These are phyloP conservation scores for Gryganskiella cystojenkinii DNA, from an alignment of 192 early-diverging fungal species.

Conservation along the genomic window DNA sequence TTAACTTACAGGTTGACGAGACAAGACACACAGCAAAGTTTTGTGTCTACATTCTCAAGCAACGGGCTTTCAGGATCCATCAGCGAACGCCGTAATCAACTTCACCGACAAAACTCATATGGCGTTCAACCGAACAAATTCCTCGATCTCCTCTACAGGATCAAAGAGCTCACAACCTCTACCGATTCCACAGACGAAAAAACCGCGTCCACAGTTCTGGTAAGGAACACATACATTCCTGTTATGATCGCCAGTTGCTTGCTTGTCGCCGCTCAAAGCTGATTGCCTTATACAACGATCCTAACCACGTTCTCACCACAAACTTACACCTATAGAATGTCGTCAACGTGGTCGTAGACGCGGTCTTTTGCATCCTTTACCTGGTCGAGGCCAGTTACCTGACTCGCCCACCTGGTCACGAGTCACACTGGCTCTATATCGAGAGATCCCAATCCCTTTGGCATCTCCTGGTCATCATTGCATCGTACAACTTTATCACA, in stretches of 20 bases:
- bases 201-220: constrained; percentile 27
- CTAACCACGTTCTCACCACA: neutral
- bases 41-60: constrained; percentile 10
- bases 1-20: constrained; percentile 31
- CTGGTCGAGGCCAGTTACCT: constrained; percentile 41
- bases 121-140: constrained; percentile 21
- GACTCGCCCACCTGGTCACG: constrained; percentile 30
- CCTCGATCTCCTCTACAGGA: neutral
- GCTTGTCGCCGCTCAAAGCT: neutral
- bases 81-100: constrained; percentile 40
- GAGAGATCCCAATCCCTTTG: constrained; percentile 24
- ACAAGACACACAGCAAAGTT: constrained; percentile 15
- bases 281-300: neutral
- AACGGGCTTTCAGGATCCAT: constrained; percentile 15
- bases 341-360: constrained; percentile 36
- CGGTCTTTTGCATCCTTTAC: constrained; percentile 27
- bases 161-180: constrained; percentile 23
- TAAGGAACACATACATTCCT: neutral
- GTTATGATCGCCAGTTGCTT: neutral
- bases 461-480: constrained; percentile 34
- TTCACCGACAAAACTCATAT: constrained; percentile 42
- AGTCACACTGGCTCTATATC: constrained; percentile 36
- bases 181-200: constrained; percentile 49
- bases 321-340: constrained; percentile 26
- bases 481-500: constrained; percentile 34